phyloP scores from a whole-genome alignment of 345 rosid genomes.

The Trapa incisa region DNA sequence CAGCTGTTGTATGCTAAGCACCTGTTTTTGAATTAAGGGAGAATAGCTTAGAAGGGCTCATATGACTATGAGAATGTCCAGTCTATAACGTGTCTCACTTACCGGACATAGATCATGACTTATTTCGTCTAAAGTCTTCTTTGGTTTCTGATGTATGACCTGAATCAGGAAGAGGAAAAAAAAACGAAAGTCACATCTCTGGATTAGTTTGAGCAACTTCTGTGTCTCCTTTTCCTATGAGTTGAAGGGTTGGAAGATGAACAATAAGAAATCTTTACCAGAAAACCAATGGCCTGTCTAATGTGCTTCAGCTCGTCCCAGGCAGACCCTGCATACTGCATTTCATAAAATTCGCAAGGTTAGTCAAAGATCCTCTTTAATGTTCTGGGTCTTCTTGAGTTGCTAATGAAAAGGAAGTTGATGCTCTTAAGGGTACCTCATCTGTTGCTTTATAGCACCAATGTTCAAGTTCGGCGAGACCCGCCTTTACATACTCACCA shows the following conservation, averaged over 20 bases:
- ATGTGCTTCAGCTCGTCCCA: conserved; percentile 97
- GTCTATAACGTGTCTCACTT: conserved; percentile 10
- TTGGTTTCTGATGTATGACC: conserved; percentile 95
- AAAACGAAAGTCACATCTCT: no score
- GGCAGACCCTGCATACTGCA: conserved; percentile 85
- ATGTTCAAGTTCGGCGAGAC: conserved; percentile 84
- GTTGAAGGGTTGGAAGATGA: background rate
- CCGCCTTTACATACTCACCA: conserved; percentile 89
- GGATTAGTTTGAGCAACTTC: background rate
- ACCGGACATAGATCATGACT: conserved; percentile 91
- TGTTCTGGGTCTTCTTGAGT: background rate
- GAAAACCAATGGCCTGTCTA: conserved; percentile 87
- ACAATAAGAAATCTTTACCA: conserved; percentile 28
- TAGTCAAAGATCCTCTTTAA: background rate
- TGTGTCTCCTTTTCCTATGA: background rate
- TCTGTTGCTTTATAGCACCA: conserved; percentile 95
- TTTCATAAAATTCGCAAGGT: background rate
- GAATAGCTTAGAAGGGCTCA: background rate
- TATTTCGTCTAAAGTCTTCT: conserved; percentile 82
- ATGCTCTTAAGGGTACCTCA: conserved; percentile 37
- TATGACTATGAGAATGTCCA: no score
- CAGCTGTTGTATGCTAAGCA: conserved; percentile 78
- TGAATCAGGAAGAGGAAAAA: conserved; percentile 14
- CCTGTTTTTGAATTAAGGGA: conserved; percentile 22
- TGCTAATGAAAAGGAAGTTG: background rate